A percentile compares a stretch with the other conserved stretches of the same genome.
Conservation (phyloP, 495 filamentous ascomycete genomes). For the Cairneyella variabilis region DNA sequence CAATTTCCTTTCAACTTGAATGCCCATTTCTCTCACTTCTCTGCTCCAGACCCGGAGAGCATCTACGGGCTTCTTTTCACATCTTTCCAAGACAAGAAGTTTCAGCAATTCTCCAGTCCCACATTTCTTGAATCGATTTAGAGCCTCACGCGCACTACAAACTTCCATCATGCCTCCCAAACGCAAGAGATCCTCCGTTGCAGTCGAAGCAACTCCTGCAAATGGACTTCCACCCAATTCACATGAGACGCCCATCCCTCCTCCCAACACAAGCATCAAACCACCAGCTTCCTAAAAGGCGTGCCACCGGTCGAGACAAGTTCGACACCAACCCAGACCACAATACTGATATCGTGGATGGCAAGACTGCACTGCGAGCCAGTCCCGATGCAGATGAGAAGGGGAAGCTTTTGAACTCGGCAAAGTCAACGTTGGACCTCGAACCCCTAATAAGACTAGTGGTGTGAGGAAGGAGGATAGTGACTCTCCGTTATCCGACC, state of each 20-base stretch:
- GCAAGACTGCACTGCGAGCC: conserved; percentile 36
- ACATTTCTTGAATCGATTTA: too few species aligned
- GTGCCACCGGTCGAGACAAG: conserved; percentile 16
- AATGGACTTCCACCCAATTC: conserved; percentile 1
- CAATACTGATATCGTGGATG: conserved; percentile 39
- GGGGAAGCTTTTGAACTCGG: conserved; percentile 30
- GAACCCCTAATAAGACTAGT: conserved; percentile 4
- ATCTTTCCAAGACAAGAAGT: neutral
- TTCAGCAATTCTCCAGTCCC: neutral
- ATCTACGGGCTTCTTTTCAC: neutral
- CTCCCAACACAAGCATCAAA: conserved; percentile 19
- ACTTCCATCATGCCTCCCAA: conserved; percentile 16
- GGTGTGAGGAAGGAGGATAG: conserved; percentile 6
- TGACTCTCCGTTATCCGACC: conserved; percentile 18
- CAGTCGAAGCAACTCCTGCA: neutral
- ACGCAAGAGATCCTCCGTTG: conserved; percentile 18
- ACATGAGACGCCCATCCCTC: conserved; percentile 21
- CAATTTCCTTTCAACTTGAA: neutral
- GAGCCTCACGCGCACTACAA: neutral
- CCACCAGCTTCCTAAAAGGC: conserved; percentile 25
- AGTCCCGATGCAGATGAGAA: conserved; percentile 39
- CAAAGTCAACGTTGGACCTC: conserved; percentile 12
- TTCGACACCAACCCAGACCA: conserved; percentile 36
- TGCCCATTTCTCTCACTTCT: neutral
- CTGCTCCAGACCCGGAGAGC: conserved; percentile 1